Percentiles rank a stretch among this genome's conserved stretches.
Conservation (phyloP, 176 grass and related monocot species). For the Carex kokanica region DNA sequence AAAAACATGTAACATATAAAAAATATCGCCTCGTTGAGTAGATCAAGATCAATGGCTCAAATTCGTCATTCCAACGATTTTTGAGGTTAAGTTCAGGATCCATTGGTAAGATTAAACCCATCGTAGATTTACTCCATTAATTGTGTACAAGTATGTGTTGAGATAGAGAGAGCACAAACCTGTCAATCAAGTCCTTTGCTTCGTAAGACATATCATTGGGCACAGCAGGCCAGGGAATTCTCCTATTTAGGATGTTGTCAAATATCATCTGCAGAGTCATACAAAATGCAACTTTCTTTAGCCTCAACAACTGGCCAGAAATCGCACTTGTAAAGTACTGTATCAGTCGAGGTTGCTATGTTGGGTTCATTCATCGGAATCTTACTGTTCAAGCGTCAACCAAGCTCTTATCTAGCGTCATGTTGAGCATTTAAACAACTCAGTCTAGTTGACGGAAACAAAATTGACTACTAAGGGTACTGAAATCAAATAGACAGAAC, state of each 20-base stretch:
- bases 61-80: not conserved
- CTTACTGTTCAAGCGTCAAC: not conserved
- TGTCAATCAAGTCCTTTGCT: constrained; percentile 41
- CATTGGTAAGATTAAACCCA: not conserved
- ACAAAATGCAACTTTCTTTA: constrained; percentile 2
- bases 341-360: not conserved
- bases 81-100: not conserved
- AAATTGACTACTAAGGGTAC: not conserved
- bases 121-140: not conserved
- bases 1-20: not conserved
- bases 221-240: constrained; percentile 40
- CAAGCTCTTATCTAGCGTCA: not conserved
- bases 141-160: not conserved
- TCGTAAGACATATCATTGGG: constrained; percentile 36
- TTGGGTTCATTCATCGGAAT: not conserved
- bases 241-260: constrained; percentile 43
- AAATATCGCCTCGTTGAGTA: not conserved
- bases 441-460: not conserved
- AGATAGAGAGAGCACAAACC: constrained; percentile 29
- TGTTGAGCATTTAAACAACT: constrained; percentile 10
- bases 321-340: not conserved
- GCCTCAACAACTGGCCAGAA: not conserved
- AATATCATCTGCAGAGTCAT: constrained; percentile 41
- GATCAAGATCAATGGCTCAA: not conserved
- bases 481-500: not conserved